Base-by-base conservation (phyloP, 2,329 filamentous ascomycete species). In the Nothophoma quercina region DNA sequence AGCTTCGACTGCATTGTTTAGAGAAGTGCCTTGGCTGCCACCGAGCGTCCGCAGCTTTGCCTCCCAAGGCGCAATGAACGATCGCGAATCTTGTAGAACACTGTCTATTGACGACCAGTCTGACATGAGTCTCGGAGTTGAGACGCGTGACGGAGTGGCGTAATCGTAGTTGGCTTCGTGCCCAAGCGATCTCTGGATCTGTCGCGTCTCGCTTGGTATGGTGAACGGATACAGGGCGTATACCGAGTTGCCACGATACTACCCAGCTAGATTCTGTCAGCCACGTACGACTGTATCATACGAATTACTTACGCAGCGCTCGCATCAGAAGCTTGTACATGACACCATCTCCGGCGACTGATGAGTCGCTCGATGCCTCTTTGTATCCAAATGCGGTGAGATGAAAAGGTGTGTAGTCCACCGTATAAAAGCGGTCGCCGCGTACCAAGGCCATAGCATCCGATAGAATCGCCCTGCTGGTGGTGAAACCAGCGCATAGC, bases 171-270 rank as follows among this genome's bases (percentile, higher is more conserved):
- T n/a, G n/a, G n/a, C n/a, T n/a, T n/a, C n/a, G n/a, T n/a, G n/a
- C n/a, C n/a, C n/a, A n/a, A n/a, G n/a, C n/a, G n/a, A n/a, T n/a
- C n/a, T n/a, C n/a, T n/a, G n/a, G n/a, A n/a, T n/a, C n/a, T n/a
- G n/a, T n/a, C n/a, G n/a, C n/a, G n/a, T n/a, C n/a, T n/a, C n/a
- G n/a, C n/a, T n/a, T n/a, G n/a, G n/a, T n/a, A n/a, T n/a, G n/a
- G n/a, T n/a, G n/a, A 15, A 32, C n/a, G 89, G 89, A 63, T 89
- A 91, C 67, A 91, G 88, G 0, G 89, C 89, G 58, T 92, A 93
- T 51, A 91, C 85, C 0, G 88, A 91, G 75, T 93, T 86, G n/a
- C 79, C 74, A 68, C 83, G 85, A 81, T 91, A 92, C 75, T 89
- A 86, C 59, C 88, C 82, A 1, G 90, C 29, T 32, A 32, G 7